Percentiles rank a stretch among this genome's conserved stretches.
Evolutionary conservation across 306 rosid genomes (phyloP).

Genomic region (Hippophae rhamnoides): DNA sequence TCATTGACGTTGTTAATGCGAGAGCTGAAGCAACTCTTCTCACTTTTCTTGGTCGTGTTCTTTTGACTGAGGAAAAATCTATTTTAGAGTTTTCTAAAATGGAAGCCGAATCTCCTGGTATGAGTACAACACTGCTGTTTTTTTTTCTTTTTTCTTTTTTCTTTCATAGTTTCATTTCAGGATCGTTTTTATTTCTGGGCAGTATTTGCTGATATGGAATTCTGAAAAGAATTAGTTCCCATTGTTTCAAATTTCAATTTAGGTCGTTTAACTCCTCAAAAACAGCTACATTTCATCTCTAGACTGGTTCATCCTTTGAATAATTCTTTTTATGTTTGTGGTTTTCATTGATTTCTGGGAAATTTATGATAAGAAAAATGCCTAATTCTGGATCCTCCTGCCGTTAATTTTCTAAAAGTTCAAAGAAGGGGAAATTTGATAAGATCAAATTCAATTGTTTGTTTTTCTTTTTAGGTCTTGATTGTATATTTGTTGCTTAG

Average conservation of each 20-base stretch:
- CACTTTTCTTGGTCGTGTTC: conserved; percentile 20
- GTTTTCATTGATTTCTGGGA: background rate
- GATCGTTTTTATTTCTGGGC: conserved; percentile 3
- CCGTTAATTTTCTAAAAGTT: too few species aligned
- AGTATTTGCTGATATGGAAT: conserved; percentile 2
- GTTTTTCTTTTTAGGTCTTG: too few species aligned
- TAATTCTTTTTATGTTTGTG: background rate
- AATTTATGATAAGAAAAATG: too few species aligned
- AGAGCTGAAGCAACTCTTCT: conserved; percentile 20
- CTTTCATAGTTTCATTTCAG: background rate
- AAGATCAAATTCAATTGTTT: too few species aligned
- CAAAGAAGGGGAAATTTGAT: too few species aligned
- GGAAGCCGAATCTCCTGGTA: conserved; percentile 80
- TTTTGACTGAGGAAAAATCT: conserved; percentile 14
- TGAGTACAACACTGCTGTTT: conserved; percentile 1
- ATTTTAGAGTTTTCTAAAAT: conserved; percentile 33
- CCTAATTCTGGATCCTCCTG: too few species aligned
- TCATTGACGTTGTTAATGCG: conserved; percentile 24
- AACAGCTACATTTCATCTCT: background rate
- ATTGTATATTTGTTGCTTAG: too few species aligned
- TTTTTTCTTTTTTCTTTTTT: conserved; percentile 1
- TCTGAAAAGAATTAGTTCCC: conserved; percentile 4
- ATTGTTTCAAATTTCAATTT: conserved; percentile 12
- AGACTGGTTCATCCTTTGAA: background rate
- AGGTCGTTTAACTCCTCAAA: conserved; percentile 16